phyloP scores from a whole-genome alignment of 495 filamentous ascomycete species.

The Xylaria castorea region DNA sequence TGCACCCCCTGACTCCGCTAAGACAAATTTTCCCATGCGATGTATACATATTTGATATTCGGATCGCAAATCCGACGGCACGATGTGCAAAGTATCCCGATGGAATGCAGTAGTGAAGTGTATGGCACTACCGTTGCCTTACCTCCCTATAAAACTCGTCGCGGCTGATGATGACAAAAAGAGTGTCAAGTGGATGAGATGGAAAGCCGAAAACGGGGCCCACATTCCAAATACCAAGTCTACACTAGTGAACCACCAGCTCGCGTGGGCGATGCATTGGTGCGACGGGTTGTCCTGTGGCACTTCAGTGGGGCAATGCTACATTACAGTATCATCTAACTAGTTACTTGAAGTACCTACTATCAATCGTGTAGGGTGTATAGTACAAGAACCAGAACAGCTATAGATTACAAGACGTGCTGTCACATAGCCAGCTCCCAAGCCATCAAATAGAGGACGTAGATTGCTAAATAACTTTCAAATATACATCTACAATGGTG shows the following conservation, averaged over 20 bases:
- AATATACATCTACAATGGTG: not conserved
- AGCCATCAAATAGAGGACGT: not conserved
- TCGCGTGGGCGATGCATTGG: conserved; percentile 12
- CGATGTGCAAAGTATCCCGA: not conserved
- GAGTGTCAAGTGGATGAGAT: not conserved
- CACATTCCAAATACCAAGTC: conserved; percentile 25
- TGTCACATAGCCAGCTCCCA: not conserved
- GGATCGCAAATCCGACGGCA: not conserved
- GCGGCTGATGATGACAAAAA: conserved; percentile 19
- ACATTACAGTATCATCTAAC: not conserved
- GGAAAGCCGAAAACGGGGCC: conserved; percentile 8
- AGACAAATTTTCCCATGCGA: not conserved
- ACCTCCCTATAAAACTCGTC: not conserved
- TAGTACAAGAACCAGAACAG: not conserved
- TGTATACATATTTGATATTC: conserved; percentile 5
- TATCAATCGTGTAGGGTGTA: not conserved
- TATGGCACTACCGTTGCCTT: not conserved
- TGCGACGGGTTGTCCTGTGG: not conserved
- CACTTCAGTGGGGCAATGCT: not conserved
- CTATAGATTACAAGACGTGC: not conserved
- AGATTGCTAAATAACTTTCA: not conserved
- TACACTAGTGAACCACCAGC: not conserved
- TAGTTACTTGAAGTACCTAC: not conserved
- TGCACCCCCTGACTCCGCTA: not conserved
- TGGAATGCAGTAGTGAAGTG: not conserved